These are phyloP conservation scores for Rhodomyrtus psidioides DNA, from an alignment of 441 rosid species.

Conservation along the genomic window DNA sequence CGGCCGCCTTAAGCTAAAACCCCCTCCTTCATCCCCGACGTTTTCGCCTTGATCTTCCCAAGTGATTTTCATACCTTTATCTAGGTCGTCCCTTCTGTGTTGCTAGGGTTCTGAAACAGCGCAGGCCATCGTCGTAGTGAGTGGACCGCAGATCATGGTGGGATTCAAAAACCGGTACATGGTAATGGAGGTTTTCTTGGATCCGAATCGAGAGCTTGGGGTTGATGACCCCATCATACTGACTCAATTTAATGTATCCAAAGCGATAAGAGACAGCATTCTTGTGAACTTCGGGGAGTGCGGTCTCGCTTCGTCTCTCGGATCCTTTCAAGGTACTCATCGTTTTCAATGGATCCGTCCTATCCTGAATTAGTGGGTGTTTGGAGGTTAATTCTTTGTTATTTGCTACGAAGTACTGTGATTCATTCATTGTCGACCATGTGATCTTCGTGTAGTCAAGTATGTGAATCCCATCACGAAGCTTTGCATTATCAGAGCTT, in stretches of 20 bases:
- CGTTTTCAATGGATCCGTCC: not conserved
- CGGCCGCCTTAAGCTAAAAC: too few species aligned
- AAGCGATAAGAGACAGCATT: conserved; percentile 62
- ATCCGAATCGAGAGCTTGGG: conserved; percentile 50
- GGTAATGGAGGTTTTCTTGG: conserved; percentile 69
- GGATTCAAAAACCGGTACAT: conserved; percentile 74
- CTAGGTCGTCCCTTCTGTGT: not conserved
- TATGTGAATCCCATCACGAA: conserved; percentile 73
- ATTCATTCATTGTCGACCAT: not conserved
- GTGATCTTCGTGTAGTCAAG: conserved; percentile 31
- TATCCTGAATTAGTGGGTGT: not conserved
- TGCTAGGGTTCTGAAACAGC: not conserved
- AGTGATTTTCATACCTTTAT: not conserved
- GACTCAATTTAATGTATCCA: conserved; percentile 53
- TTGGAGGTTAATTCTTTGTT: not conserved
- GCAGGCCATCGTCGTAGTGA: not conserved
- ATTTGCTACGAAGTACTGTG: not conserved
- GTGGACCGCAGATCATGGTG: conserved; percentile 35
- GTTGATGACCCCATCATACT: conserved; percentile 55
- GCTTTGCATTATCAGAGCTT: conserved; percentile 55
- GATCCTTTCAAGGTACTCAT: conserved; percentile 45
- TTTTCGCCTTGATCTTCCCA: too few species aligned
- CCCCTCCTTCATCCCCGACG: not conserved
- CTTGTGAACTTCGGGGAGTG: conserved; percentile 66
- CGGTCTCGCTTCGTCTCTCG: conserved; percentile 60